Evolutionary conservation across 352 stramenopile genomes (phyloP), one percentile per base, ranked within the genome.

Genomic region (Globisporangium middletonii): DNA sequence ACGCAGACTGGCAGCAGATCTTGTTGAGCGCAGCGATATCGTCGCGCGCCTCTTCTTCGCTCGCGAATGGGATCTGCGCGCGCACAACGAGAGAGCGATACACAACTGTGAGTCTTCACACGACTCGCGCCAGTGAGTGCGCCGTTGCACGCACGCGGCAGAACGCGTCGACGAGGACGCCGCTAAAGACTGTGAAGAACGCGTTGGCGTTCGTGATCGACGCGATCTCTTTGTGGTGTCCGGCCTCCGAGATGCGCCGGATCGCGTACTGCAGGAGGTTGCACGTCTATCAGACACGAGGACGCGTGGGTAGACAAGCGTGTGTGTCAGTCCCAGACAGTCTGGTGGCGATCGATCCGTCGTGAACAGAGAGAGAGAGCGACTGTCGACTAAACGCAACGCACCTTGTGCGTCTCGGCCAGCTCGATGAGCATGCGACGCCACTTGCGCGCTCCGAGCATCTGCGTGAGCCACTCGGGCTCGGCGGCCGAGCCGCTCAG

Each of bases 221-320:
- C 3, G 85, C 85, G 53, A 95, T 92, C 51, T 95, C 85, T 55
- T 95, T 93, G 74, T 95, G 85, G 49, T 95, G 78, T 0, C 85
- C 85, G 35, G 85, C 85, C 52, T 91, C 83, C 0, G 85, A 95
- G 54, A 95, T 95, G 12, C 83, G 75, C 48, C 83, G 79, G 46
- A 95, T 92, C 1, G 85, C 85, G 57, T 95, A 95, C 53, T 95
- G 85, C 6, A 95, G 64, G 30, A 95, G 65, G 45, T 71, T 89
- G 50, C 85, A 95, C 1, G 73, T 87, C 85, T 94, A 43, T 18
- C 53, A 46, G 3, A 52, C 38, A 33, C 26, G 55, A 48, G 43
- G 43, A 48, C 43, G 42, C 35, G 11, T 51, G 11, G 3, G 18
- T 18, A 12, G 8, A 46, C 5, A 13, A 15, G 41, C 23, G 15